Base-by-base conservation (phyloP, 106 monocot species). In the Allium sativum region DNA sequence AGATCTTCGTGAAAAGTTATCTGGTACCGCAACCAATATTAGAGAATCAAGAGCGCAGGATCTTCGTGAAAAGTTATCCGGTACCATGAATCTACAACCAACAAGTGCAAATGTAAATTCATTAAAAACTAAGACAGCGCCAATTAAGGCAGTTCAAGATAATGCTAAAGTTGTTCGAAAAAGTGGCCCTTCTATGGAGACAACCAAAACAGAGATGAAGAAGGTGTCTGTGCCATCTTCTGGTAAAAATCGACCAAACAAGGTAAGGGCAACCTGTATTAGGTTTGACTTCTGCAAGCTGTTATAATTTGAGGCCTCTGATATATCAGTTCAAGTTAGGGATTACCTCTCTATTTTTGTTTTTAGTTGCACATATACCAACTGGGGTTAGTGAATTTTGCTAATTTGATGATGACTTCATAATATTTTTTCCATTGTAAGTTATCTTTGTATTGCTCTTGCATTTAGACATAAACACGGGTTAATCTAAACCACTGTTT, bases 21-120 rank as follows among this genome's bases (percentile, higher is more conserved):
- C 92, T 67, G 87, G 92, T 17, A 48, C n/a, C n/a, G n/a, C 42
- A 8, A 7, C n/a, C n/a, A n/a, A n/a, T n/a, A n/a, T 21, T 40
- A 42, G 17, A 16, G 14, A 69, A n/a, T 66, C 90, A 44, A 73
- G 68, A 44, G 76, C 83, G 3, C 55, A 48, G 12, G 92, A 87
- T 81, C 78, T 92, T 60, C 86, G 86, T 40, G 81, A 92, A 71
- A 87, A 79, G 67, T 69, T 92, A 21, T 92, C 92, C 67, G 87
- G 92, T 15, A 52, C 20, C 6, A 73, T 79, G 73, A 76, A 75
- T 18, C 40, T 74, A 18, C 81, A 70, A 2, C 65, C 61, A 12
- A 13, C 31, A 57, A 79, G 56, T 74, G 53, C 18, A 20, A 68
- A 73, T 58, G 53, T 74, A 46, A 81, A 76, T 60, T 42, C 77